These are phyloP conservation scores for Penicillium nucicola DNA, from an alignment of 495 filamentous ascomycete species.

Conservation along the genomic window DNA sequence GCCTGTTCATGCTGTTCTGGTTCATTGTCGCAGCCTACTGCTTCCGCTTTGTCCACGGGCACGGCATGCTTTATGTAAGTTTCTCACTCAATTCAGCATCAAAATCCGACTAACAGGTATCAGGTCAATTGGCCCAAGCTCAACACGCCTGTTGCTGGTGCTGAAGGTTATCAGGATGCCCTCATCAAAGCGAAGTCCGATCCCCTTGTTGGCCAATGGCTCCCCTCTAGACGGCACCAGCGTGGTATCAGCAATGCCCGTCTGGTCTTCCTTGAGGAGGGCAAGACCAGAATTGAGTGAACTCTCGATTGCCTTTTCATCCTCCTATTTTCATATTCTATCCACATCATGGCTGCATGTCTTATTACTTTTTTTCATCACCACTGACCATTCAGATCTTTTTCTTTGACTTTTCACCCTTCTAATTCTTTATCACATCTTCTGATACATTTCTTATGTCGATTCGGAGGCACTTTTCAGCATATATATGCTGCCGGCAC, in stretches of 20 bases:
- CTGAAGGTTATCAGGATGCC: conserved; percentile 86
- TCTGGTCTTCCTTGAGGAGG: conserved; percentile 82
- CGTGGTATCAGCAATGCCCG: conserved; percentile 73
- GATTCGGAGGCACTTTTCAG: no score
- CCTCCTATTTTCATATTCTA: conserved; percentile 9
- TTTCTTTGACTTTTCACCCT: conserved; percentile 7
- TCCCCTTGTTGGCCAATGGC: conserved; percentile 67
- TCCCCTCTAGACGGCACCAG: conserved; percentile 62
- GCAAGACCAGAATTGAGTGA: conserved; percentile 93
- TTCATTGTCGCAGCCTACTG: conserved; percentile 64
- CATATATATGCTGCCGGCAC: no score
- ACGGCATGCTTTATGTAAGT: conserved; percentile 93
- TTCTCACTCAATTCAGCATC: neutral
- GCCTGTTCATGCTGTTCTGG: conserved; percentile 76
- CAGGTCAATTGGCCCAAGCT: conserved; percentile 98
- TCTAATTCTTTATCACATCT: neutral
- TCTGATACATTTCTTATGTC: conserved; percentile 4
- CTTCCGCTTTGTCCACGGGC: conserved; percentile 66
- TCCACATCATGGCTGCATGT: conserved; percentile 24
- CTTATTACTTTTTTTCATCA: conserved; percentile 13
- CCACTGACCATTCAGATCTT: conserved; percentile 5
- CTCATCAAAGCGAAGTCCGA: conserved; percentile 72
- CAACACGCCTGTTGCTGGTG: conserved; percentile 77
- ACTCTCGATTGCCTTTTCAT: neutral
- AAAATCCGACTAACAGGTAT: neutral